Percentiles rank a stretch among this genome's conserved stretches.
Evolutionary conservation across 164 flowering plant genomes (phyloP).

Genomic region (Sextonia rubra): DNA sequence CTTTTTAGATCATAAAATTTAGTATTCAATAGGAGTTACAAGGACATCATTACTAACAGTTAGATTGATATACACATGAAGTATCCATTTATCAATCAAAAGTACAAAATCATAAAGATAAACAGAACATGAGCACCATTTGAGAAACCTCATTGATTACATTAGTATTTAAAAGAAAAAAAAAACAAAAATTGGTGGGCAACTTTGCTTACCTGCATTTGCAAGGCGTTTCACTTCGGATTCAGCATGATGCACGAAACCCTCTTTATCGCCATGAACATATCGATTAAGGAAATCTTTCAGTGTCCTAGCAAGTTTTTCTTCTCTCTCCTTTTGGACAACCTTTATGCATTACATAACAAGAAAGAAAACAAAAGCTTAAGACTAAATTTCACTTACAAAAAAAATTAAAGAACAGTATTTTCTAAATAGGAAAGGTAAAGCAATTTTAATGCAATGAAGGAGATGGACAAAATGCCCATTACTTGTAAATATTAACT

Average conservation of each 20-base stretch:
- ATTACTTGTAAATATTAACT: too few species aligned
- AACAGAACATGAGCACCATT: background rate
- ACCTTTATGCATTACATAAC: slow-evolving; percentile 36
- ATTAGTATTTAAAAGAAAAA: too few species aligned
- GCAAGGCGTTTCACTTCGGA: slow-evolving; percentile 78
- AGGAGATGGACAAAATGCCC: background rate
- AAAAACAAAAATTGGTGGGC: slow-evolving; percentile 4
- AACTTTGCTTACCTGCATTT: slow-evolving; percentile 43
- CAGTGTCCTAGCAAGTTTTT: slow-evolving; percentile 59
- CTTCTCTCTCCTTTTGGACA: slow-evolving; percentile 90
- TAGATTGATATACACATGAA: too few species aligned
- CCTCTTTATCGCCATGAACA: slow-evolving; percentile 65
- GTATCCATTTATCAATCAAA: too few species aligned
- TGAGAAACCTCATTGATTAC: background rate
- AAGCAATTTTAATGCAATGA: background rate
- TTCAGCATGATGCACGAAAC: slow-evolving; percentile 59
- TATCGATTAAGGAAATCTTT: slow-evolving; percentile 65
- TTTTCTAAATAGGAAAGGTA: background rate
- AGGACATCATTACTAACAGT: too few species aligned
- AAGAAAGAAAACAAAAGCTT: background rate
- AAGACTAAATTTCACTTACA: background rate
- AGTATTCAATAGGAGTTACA: too few species aligned
- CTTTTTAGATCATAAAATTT: too few species aligned
- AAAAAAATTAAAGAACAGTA: background rate
- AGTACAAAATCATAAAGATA: too few species aligned